Conservation (phyloP, 2,329 filamentous ascomycete species). For the Pestalotiopsis sp. region DNA sequence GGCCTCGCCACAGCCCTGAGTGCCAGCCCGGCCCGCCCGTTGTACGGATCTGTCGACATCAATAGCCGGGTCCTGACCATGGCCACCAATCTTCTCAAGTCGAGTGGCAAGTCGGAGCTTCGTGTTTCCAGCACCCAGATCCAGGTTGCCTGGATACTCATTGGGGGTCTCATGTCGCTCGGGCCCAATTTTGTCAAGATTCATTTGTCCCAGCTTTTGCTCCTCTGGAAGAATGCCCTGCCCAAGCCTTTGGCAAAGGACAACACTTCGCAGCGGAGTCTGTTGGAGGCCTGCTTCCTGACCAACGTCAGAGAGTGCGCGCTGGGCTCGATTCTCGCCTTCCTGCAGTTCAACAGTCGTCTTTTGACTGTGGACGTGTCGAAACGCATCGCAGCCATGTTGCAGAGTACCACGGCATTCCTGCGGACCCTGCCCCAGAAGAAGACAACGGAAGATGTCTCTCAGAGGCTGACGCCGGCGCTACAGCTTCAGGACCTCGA, state of each 20-base stretch:
- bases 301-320: constrained; percentile 95
- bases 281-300: constrained; percentile 88
- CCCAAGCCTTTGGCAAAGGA: constrained; percentile 94
- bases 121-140: constrained; percentile 92
- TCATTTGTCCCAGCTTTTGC: constrained; percentile 87
- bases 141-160: constrained; percentile 96
- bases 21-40: constrained; percentile 81
- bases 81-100: constrained; percentile 90
- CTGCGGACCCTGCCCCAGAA: constrained; percentile 81
- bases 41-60: constrained; percentile 94
- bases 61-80: constrained; percentile 90
- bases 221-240: constrained; percentile 96
- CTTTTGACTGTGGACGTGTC: constrained; percentile 92
- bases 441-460: constrained; percentile 84
- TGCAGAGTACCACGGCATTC: constrained; percentile 92
- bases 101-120: constrained; percentile 86
- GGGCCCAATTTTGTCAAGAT: constrained; percentile 99
- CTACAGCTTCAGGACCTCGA: constrained; percentile 89
- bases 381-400: constrained; percentile 88
- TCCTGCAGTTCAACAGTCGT: constrained; percentile 90
- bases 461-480: constrained; percentile 80
- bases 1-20: constrained; percentile 89
- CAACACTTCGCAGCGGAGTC: constrained; percentile 79
- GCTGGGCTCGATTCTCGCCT: constrained; percentile 86
- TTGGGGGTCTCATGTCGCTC: constrained; percentile 93